Conservation (phyloP, 169 alveolate species). For the Cryptosporidium ryanae region DNA sequence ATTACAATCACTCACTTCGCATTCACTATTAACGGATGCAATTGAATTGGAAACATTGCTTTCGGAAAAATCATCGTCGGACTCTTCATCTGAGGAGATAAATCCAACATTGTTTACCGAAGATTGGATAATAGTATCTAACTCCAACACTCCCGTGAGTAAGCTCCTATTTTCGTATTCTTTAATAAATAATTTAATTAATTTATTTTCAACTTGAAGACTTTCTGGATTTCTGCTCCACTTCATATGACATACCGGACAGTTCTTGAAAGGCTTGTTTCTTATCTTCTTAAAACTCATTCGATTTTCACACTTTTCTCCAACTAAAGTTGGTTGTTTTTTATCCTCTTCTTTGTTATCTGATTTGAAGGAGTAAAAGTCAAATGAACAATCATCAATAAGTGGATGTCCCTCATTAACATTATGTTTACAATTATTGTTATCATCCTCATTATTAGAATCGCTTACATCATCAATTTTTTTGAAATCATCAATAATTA, state of each 20-base stretch:
- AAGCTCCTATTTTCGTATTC: conserved; percentile 10
- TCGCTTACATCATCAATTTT: neutral
- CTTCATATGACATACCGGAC: conserved; percentile 54
- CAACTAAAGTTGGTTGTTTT: conserved; percentile 11
- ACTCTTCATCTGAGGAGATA: conserved; percentile 69
- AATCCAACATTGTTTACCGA: conserved; percentile 65
- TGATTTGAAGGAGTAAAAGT: neutral
- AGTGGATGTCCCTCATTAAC: too few relatives aligned
- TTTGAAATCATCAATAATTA: neutral
- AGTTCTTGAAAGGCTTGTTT: conserved; percentile 55
- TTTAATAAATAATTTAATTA: conserved; percentile 36
- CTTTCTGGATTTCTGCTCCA: conserved; percentile 72
- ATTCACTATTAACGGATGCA: neutral
- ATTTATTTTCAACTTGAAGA: conserved; percentile 53
- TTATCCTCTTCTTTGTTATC: neutral
- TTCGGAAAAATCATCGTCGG: conserved; percentile 30
- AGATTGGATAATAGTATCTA: conserved; percentile 50
- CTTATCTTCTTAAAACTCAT: neutral
- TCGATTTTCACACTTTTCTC: neutral
- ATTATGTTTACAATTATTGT: neutral
- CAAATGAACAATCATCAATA: neutral
- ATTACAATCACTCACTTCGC: neutral
- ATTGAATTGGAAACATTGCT: neutral
- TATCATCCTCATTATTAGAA: neutral
- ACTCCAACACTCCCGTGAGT: conserved; percentile 30